phyloP scores from a whole-genome alignment of 768 basidiomycete species.

The Lenzites betulinus region DNA sequence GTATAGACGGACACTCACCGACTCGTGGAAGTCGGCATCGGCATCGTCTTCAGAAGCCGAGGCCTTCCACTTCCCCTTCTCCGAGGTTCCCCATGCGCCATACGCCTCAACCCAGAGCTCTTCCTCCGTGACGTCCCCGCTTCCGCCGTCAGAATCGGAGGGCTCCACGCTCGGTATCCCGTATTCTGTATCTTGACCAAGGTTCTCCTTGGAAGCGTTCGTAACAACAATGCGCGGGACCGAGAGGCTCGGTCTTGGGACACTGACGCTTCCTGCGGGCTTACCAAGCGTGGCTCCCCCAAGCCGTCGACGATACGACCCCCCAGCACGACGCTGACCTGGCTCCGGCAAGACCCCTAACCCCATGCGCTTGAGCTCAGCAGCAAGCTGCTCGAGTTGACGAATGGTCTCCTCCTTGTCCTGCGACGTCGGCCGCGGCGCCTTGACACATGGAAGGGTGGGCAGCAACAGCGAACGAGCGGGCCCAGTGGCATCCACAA shows the following conservation, averaged over 20 bases:
- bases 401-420: constrained; percentile 20
- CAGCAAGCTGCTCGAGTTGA: constrained; percentile 24
- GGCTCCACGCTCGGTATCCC: neutral
- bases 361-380: constrained; percentile 13
- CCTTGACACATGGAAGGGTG: neutral
- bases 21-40: neutral
- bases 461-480: neutral
- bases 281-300: neutral
- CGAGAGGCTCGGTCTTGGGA: constrained; percentile 1
- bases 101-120: constrained; percentile 16
- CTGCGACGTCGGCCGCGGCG: constrained; percentile 5
- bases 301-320: neutral
- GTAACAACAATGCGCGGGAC: constrained; percentile 17
- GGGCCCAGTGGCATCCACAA: neutral
- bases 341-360: neutral
- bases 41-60: constrained; percentile 4
- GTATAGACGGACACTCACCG: constrained; percentile 3
- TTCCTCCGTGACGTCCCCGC: constrained; percentile 11
- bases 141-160: constrained; percentile 4
- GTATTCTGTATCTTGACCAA: neutral
- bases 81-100: constrained; percentile 21
- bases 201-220: constrained; percentile 14
- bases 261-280: neutral
- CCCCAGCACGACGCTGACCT: neutral
- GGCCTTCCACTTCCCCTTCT: constrained; percentile 27